Evolutionary conservation across 306 rosid genomes (phyloP).

Genomic region (Cucumis sativus): Cucumber_9930_V3 NC_026660.2:20050001-20050500

Average conservation of each 20-base stretch:
- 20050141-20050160: background rate
- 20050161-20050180: background rate
- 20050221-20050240: background rate
- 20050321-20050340: background rate
- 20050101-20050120: background rate
- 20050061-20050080: background rate
- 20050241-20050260: background rate
- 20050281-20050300: background rate
- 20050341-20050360: background rate
- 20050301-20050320: background rate
- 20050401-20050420: background rate
- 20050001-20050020: background rate
- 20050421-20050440: background rate
- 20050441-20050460: background rate
- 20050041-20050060: background rate
- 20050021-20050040: background rate
- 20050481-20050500: constrained; percentile 38
- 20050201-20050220: background rate
- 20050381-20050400: background rate
- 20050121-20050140: background rate
- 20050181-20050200: background rate
- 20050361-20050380: background rate
- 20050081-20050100: background rate
- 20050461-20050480: background rate
- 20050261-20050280: background rate